A percentile compares a stretch with the other conserved stretches of the same genome.
Conservation (phyloP, 2,329 filamentous ascomycete genomes). For the Alternaria hordeiaustralica region DNA sequence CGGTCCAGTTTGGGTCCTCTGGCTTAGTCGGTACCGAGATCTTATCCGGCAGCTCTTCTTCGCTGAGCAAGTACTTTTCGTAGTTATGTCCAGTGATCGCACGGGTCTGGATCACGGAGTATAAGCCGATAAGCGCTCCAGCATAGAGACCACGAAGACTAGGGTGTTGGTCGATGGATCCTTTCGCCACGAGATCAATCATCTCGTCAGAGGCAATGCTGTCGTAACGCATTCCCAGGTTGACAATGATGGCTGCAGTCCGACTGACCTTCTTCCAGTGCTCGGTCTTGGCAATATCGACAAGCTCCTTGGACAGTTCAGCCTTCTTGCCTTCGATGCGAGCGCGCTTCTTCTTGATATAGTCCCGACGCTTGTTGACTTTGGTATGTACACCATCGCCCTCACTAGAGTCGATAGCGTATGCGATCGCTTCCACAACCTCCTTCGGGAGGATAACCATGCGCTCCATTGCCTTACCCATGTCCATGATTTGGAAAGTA, state of each 20-base stretch:
- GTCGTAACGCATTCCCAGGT: slow-evolving; percentile 90
- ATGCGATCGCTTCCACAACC: slow-evolving; percentile 69
- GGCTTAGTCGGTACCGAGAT: slow-evolving; percentile 72
- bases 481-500: slow-evolving; percentile 87
- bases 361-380: slow-evolving; percentile 72
- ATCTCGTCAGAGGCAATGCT: slow-evolving; percentile 81
- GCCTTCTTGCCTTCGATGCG: slow-evolving; percentile 86
- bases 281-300: slow-evolving; percentile 75
- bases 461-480: slow-evolving; percentile 84
- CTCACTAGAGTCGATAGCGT: slow-evolving; percentile 42
- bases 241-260: slow-evolving; percentile 88
- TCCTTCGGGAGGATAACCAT: slow-evolving; percentile 81
- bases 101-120: slow-evolving; percentile 86
- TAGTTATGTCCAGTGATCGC: slow-evolving; percentile 87
- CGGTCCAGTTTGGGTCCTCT: slow-evolving; percentile 78
- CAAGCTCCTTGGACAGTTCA: slow-evolving; percentile 79
- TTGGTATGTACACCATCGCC: slow-evolving; percentile 64
- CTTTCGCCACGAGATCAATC: slow-evolving; percentile 80
- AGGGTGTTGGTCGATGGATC: slow-evolving; percentile 89
- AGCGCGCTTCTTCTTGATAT: slow-evolving; percentile 75
- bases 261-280: slow-evolving; percentile 97
- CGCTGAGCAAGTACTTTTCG: slow-evolving; percentile 82
- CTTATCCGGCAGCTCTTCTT: slow-evolving; percentile 78
- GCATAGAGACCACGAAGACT: slow-evolving; percentile 81
- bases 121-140: slow-evolving; percentile 75